Evolutionary conservation across 2,329 filamentous ascomycete species (phyloP), one percentile per base, ranked within the genome.

Genomic region (Fusarium phyllophilum): DNA sequence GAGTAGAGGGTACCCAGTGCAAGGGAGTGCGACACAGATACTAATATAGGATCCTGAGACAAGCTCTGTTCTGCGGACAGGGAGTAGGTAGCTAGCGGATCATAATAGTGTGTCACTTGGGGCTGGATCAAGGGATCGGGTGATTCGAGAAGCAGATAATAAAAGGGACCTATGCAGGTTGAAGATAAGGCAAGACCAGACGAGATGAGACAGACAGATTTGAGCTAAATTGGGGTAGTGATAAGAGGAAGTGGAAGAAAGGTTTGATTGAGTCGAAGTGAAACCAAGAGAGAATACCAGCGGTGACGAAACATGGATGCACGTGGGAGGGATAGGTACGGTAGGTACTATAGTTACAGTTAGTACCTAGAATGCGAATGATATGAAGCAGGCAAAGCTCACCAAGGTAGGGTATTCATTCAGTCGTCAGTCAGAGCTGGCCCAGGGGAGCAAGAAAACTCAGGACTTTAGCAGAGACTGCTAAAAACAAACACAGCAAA

Each of bases 271-370:
- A 36, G 45, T 38, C 26, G 60, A 61, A 51, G 20, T 39, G 46
- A 58, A 66, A 41, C 39, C 55, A 72, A 42, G 44, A 44, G 63
- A 52, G 64, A 41, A 46, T 51, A 52, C 63, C 68, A 62, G 68
- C 66, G 69, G 72, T 73, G 65, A 75, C 72, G 64, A 64, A 66
- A 41, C 58, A 75, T 29, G 26, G 26, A 29, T 75, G 57, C 72
- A 75, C 72, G 72, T 75, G 69, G 72, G 68, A 74, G 44, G 38
- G 46, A 51, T 49, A 29, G 24, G 18, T 46, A 31, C 26, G 26
- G 26, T 29, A 29, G 26, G 26, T 29, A 29, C 26, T 29, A 29
- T 29, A 29, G 26, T 29, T 29, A 29, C 26, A 29, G 26, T 26
- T 26, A 26, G 26, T 29, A 29, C 26, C 26, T n/a, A 49, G 46